Base-by-base conservation (phyloP, 352 stramenopile genomes). In the Globisporangium viniferum region DNA sequence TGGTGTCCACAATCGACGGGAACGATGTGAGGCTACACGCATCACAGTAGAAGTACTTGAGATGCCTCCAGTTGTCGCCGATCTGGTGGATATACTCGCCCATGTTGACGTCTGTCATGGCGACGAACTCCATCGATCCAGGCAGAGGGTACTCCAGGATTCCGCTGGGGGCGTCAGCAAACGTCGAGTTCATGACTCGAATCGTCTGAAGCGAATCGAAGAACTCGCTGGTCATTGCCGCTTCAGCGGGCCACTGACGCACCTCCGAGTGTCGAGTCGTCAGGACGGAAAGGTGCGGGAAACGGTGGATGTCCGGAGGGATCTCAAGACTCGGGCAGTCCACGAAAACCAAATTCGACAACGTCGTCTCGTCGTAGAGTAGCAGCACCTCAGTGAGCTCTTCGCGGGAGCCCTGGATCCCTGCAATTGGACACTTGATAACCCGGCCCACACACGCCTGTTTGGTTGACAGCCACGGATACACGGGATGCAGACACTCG, bases 21-120 rank as follows among this genome's bases (percentile, higher is more conserved):
- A 59, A 59, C 29, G 29, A 59, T 24, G 54, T 41, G 54, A 59
- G n/a, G 15, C 35, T 59, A 15, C 27, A 5, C 53, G 24, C 24
- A 39, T 39, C 53, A 15, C 22, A 59, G 54, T 41, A 59, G 15
- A 59, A 59, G 15, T 24, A 59, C 53, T 58, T 59, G 54, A 59
- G 54, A 20, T 59, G 54, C 29, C 22, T 14, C 29, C 27, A 59
- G 27, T 24, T 22, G 27, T 41, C 27, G 27, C 14, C 54, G 54
- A 59, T 14, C 20, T 41, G 29, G 27, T 24, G 20, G 15, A 59
- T 18, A 27, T 48, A 59, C 27, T 33, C 20, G 5, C 29, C 54
- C 54, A 39, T 15, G 29, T 59, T 59, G 14, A 39, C 29, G 3
- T 33, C 27, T 8, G 31, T 39, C 2, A 59, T 9, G 22, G 27